phyloP scores from a whole-genome alignment of 1,284 basidiomycete species.

The Ganoderma meredithae region DNA sequence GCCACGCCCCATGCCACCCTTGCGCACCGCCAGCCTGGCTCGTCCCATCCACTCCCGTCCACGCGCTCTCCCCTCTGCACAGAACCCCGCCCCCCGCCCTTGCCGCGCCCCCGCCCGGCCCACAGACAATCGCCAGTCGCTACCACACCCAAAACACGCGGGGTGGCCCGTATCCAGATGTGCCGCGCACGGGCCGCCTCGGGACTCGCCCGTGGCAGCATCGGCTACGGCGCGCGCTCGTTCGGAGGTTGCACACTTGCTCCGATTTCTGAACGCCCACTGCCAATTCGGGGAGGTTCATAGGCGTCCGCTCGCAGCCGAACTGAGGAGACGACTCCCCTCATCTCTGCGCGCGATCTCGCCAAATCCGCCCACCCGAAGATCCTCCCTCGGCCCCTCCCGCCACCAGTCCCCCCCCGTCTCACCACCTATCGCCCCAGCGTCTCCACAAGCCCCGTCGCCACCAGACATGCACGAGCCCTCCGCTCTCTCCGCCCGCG shows the following conservation, averaged over 20 bases:
- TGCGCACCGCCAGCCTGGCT: conserved; percentile 22
- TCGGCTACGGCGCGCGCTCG: conserved; percentile 8
- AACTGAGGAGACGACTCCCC: conserved; percentile 35
- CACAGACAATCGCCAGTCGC: conserved; percentile 1
- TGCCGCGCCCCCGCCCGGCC: background rate
- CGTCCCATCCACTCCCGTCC: conserved; percentile 11
- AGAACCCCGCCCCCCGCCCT: conserved; percentile 5
- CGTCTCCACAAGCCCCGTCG: conserved; percentile 3
- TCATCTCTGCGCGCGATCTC: conserved; percentile 38
- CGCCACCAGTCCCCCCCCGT: conserved; percentile 23
- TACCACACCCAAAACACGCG: background rate
- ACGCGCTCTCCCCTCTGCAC: conserved; percentile 22
- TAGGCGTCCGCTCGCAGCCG: conserved; percentile 33
- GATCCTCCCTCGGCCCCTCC: conserved; percentile 35
- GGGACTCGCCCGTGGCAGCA: background rate
- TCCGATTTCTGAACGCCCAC: conserved; percentile 24
- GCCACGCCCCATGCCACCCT: conserved; percentile 31
- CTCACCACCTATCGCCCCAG: conserved; percentile 23
- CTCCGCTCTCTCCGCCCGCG: conserved; percentile 16
- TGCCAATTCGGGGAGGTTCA: conserved; percentile 26
- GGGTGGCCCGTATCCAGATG: background rate
- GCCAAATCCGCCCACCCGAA: conserved; percentile 34
- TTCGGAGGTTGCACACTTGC: conserved; percentile 24
- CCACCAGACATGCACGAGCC: conserved; percentile 5
- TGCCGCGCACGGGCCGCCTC: conserved; percentile 1